Evolutionary conservation across 495 filamentous ascomycete species (phyloP).

Genomic region (Staphylotrichum longicolle): DNA sequence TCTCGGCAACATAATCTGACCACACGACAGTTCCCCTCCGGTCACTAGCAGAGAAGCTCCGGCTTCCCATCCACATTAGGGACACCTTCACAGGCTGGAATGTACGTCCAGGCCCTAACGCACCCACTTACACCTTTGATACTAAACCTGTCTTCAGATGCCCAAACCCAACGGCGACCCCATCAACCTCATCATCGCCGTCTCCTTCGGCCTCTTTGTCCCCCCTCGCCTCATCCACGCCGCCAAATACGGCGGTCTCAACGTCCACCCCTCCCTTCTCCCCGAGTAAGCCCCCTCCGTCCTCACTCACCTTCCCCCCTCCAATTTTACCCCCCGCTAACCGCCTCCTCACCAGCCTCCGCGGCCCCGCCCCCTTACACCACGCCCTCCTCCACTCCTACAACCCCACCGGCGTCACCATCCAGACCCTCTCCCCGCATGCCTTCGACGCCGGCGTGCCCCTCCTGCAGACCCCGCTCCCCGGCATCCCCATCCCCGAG

Average conservation of each 20-base stretch:
- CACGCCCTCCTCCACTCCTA: conserved; percentile 65
- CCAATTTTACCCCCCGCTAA: background rate
- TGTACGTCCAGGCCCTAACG: conserved; percentile 42
- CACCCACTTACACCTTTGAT: background rate
- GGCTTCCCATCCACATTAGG: conserved; percentile 67
- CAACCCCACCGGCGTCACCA: conserved; percentile 63
- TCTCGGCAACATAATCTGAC: background rate
- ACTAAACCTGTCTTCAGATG: conserved; percentile 43
- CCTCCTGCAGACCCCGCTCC: conserved; percentile 55
- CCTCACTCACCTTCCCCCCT: conserved; percentile 1
- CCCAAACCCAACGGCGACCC: conserved; percentile 50
- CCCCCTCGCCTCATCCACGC: conserved; percentile 68
- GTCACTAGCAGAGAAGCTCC: conserved; percentile 57
- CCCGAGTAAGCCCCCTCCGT: conserved; percentile 61
- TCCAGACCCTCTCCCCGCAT: conserved; percentile 77
- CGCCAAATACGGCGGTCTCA: conserved; percentile 80
- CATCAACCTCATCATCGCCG: conserved; percentile 84
- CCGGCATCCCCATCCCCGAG: conserved; percentile 31
- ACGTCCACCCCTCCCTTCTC: conserved; percentile 91
- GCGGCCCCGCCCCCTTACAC: conserved; percentile 71
- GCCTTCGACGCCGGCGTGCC: conserved; percentile 76
- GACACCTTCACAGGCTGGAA: conserved; percentile 81
- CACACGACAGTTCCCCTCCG: conserved; percentile 66
- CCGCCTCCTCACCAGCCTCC: conserved; percentile 51
- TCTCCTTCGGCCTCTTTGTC: conserved; percentile 93